phyloP scores from a whole-genome alignment of 176 grass and related monocot species.

The Zoysia pacifica region DNA sequence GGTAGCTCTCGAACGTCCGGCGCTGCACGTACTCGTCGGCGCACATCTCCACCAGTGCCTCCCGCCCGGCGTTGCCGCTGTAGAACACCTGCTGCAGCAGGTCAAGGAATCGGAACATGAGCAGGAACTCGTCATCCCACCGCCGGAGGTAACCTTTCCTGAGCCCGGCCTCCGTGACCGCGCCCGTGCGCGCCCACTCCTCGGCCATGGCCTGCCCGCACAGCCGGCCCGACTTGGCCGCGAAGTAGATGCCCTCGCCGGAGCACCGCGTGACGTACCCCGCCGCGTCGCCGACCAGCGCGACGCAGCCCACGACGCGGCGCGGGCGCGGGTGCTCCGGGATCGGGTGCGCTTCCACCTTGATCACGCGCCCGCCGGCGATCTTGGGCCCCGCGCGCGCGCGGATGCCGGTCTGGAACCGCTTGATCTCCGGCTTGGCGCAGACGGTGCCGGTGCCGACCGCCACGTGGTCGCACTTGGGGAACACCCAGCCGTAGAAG shows the following conservation, averaged over 20 bases:
- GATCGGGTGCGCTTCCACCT: constrained; percentile 90
- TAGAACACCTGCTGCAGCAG: constrained; percentile 85
- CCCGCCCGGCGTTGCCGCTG: constrained; percentile 62
- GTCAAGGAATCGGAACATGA: constrained; percentile 90
- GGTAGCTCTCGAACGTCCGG: constrained; percentile 92
- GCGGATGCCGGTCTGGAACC: constrained; percentile 59
- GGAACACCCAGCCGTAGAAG: constrained; percentile 98
- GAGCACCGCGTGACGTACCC: constrained; percentile 89
- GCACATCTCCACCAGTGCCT: constrained; percentile 93
- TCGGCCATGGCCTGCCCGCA: constrained; percentile 78
- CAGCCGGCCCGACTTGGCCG: constrained; percentile 86
- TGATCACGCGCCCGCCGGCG: constrained; percentile 65
- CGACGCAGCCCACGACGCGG: constrained; percentile 77
- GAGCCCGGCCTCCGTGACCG: constrained; percentile 69
- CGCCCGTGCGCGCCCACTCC: constrained; percentile 66
- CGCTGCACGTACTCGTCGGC: constrained; percentile 89
- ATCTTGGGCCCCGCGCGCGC: constrained; percentile 67
- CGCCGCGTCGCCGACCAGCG: constrained; percentile 84
- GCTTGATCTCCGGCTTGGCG: constrained; percentile 78
- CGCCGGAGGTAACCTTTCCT: constrained; percentile 66
- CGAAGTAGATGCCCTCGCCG: constrained; percentile 98
- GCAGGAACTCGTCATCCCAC: constrained; percentile 80
- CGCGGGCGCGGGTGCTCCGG: constrained; percentile 88
- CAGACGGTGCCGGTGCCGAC: constrained; percentile 78
- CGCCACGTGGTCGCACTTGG: constrained; percentile 94